Percentiles rank a stretch among this genome's conserved stretches.
These are phyloP conservation scores for Cardiospermum halicacabum DNA, from an alignment of 345 rosid species.

Conservation along the genomic window DNA sequence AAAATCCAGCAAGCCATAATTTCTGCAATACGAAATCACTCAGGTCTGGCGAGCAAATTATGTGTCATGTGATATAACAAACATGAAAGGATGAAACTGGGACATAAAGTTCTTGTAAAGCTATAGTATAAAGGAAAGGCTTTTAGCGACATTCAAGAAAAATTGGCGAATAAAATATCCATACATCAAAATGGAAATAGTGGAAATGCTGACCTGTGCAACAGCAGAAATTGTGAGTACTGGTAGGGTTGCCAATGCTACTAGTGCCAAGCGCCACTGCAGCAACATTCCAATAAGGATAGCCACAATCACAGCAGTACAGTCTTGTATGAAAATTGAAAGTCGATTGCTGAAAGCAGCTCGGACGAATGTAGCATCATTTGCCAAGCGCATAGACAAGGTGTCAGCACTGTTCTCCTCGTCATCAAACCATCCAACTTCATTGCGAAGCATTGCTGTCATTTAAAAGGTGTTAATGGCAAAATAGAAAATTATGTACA, in stretches of 20 bases:
- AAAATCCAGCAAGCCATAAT: constrained; percentile 99
- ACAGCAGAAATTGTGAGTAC: constrained; percentile 80
- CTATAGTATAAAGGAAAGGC: not conserved
- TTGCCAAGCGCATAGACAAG: constrained; percentile 97
- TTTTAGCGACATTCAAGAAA: not conserved
- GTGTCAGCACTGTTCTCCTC: constrained; percentile 97
- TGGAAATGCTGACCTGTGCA: constrained; percentile 76
- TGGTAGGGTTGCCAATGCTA: constrained; percentile 92
- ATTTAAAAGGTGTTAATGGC: constrained; percentile 22
- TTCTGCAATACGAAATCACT: constrained; percentile 50
- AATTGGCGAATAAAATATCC: not conserved
- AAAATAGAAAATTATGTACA: constrained; percentile 14
- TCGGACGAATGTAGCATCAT: constrained; percentile 98
- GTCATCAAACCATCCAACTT: constrained; percentile 99
- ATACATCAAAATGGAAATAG: constrained; percentile 10
- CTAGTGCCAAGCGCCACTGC: constrained; percentile 93
- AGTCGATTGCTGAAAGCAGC: constrained; percentile 99
- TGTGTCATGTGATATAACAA: not conserved
- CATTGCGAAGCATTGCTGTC: constrained; percentile 97
- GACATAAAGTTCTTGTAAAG: not conserved
- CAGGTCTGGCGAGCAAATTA: constrained; percentile 1
- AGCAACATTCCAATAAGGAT: constrained; percentile 80
- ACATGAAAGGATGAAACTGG: not conserved
- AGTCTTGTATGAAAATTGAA: constrained; percentile 95
- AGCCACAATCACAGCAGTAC: constrained; percentile 89